These are phyloP conservation scores for Penicillium sp. DNA, from an alignment of 2,329 filamentous ascomycete genomes.

Conservation along the genomic window DNA sequence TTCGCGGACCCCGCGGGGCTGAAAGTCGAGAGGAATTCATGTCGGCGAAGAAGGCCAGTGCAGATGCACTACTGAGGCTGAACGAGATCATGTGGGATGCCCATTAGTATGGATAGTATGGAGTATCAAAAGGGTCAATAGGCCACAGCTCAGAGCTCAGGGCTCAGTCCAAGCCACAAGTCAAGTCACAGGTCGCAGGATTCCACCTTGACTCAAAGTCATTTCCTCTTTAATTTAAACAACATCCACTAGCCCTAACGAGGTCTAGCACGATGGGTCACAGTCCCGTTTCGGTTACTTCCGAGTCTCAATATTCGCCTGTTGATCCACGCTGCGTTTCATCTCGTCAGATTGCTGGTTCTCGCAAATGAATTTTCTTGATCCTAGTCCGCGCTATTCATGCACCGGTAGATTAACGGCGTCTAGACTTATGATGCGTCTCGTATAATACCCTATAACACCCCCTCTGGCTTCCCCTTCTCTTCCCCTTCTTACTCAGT, in stretches of 20 bases:
- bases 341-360: constrained; percentile 15
- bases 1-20: constrained; percentile 42
- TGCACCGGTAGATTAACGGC: not conserved
- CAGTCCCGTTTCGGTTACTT: constrained; percentile 12
- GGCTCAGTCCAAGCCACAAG: too few relatives aligned
- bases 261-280: constrained; percentile 5
- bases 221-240: constrained; percentile 23
- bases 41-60: constrained; percentile 48
- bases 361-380: not conserved
- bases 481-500: constrained; percentile 6
- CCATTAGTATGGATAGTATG: constrained; percentile 24
- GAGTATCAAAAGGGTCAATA: not conserved
- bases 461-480: not conserved
- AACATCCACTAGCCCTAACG: constrained; percentile 16
- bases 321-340: constrained; percentile 26
- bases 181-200: not conserved
- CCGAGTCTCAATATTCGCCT: constrained; percentile 10
- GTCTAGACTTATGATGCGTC: constrained; percentile 2
- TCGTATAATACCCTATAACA: not conserved
- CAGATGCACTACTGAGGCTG: constrained; percentile 46
- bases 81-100: constrained; percentile 54
- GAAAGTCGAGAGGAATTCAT: constrained; percentile 50
- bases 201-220: constrained; percentile 8
- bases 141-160: not conserved
- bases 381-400: not conserved